Evolutionary conservation across 352 stramenopile genomes (phyloP).

Genomic region (Nothophytophthora sp.): DNA sequence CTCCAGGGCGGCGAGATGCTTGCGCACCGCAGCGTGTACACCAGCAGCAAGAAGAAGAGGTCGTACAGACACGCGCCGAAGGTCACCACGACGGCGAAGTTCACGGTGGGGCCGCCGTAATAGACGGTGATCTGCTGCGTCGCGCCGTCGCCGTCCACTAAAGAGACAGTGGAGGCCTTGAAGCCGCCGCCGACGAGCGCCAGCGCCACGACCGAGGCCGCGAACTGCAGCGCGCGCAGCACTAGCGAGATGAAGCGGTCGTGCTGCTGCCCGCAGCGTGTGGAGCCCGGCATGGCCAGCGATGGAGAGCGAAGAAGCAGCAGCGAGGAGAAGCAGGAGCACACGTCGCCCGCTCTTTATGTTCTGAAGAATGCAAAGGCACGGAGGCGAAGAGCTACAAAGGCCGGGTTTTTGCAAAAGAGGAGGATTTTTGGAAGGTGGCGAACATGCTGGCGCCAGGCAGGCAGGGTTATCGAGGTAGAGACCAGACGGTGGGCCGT

Average conservation of each 20-base stretch:
- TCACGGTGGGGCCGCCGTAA: conserved; percentile 56
- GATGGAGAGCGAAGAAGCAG: no score
- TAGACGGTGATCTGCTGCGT: conserved; percentile 48
- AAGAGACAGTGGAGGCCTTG: conserved; percentile 24
- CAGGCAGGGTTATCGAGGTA: no score
- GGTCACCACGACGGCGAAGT: conserved; percentile 63
- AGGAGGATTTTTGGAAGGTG: no score
- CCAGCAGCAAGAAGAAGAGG: conserved; percentile 47
- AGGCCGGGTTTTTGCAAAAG: no score
- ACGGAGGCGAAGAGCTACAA: no score
- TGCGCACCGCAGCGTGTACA: conserved; percentile 32
- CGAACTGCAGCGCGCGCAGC: conserved; percentile 57
- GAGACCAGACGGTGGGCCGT: no score
- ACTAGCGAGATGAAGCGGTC: conserved; percentile 44
- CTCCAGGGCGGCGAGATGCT: conserved; percentile 42
- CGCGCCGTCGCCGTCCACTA: conserved; percentile 12
- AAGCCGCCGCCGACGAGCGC: conserved; percentile 54
- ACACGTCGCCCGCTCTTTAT: no score
- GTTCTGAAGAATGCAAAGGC: no score
- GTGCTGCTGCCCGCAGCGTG: conserved; percentile 35
- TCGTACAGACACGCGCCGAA: conserved; percentile 60
- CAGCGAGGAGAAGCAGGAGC: no score
- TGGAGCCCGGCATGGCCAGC: conserved; percentile 5
- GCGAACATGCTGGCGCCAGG: no score
- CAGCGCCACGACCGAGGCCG: conserved; percentile 46